Base-by-base conservation (phyloP, 2,329 filamentous ascomycete genomes). In the Aspergillus sp. region DNA sequence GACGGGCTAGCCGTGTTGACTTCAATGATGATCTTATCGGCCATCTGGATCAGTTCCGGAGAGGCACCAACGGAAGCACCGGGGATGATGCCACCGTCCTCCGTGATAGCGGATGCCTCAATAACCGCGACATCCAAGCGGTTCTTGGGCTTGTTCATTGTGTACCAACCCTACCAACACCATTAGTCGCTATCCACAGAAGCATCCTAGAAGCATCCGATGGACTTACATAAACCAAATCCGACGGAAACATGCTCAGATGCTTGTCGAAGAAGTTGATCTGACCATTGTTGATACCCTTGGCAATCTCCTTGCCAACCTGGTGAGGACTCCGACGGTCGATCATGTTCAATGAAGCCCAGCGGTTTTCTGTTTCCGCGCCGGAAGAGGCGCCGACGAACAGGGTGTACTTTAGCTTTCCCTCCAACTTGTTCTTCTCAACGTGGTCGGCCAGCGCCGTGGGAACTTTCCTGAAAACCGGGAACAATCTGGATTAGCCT, bases 181-280 rank as follows among this genome's bases (percentile, higher is more conserved):
- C 2, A 32, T 57, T 60, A 49, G 57, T 36, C 64, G 62, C 63
- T 59, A 61, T 36, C 28, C 28, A 55, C 61, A 50, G 3, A 30
- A 30, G 8, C 28, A 28, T 28, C 25, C 55, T 19, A 43, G 45
- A 19, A 57, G 17, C 21, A 48, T 21, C 13, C 21, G 28, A 30
- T 30, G 49, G 7, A 70, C 76, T 63, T 79, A 88, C 85, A 74
- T 95, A 95, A 75, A 94, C 89, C 65, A 96, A 81, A 74, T 96
- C 92, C 41, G 89, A 85, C 4, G 92, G 92, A 75, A 96, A 96
- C 92, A 96, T 96, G 78, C 89, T 92, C 73, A 96, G 76, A 80
- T 96, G 92, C 81, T 96, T 96, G 76, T 96, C 92, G 74, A 96
- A 96, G 79, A 96, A 96, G 64, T 94, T 88, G 79, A 96, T 96